These are phyloP conservation scores for Suhomyces faveliae DNA, from an alignment of 805 yeast genomes.

Conservation along the genomic window DNA sequence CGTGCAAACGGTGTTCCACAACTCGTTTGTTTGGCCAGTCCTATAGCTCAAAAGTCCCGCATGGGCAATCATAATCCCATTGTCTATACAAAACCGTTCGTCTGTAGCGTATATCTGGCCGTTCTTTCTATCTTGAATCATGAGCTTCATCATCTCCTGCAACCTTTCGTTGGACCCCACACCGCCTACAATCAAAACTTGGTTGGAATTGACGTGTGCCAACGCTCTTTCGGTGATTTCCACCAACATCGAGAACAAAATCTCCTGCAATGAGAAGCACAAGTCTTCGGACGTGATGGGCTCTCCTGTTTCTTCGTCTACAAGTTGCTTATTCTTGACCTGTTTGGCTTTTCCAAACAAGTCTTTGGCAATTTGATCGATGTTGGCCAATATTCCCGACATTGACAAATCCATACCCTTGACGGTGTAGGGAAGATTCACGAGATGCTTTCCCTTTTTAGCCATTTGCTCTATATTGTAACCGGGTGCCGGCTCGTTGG, in stretches of 20 bases:
- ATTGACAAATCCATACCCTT: slow-evolving; percentile 98
- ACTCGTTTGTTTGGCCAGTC: slow-evolving; percentile 64
- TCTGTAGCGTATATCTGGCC: slow-evolving; percentile 94
- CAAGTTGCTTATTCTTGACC: slow-evolving; percentile 28
- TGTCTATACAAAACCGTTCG: slow-evolving; percentile 94
- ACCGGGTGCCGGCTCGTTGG: slow-evolving; percentile 96
- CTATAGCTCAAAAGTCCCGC: slow-evolving; percentile 88
- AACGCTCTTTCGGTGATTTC: slow-evolving; percentile 97
- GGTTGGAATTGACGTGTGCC: slow-evolving; percentile 91
- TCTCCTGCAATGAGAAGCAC: slow-evolving; percentile 91
- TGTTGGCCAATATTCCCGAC: slow-evolving; percentile 89
- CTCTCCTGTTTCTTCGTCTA: slow-evolving; percentile 45
- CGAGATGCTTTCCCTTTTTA: slow-evolving; percentile 58
- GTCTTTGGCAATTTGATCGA: slow-evolving; percentile 78
- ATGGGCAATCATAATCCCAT: slow-evolving; percentile 98
- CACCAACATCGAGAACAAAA: slow-evolving; percentile 91
- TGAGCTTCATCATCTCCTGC: slow-evolving; percentile 94
- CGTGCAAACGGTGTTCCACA: slow-evolving; percentile 79
- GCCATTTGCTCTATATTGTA: slow-evolving; percentile 96
- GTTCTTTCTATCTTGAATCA: slow-evolving; percentile 80
- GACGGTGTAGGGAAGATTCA: slow-evolving; percentile 90
- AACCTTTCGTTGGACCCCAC: slow-evolving; percentile 93
- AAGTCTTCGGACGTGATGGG: slow-evolving; percentile 77
- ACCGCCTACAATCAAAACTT: slow-evolving; percentile 95
- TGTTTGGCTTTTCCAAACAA: slow-evolving; percentile 46